Evolutionary conservation across 73 alveolate genomes (phyloP).

Genomic region (Stentor coeruleus): DNA sequence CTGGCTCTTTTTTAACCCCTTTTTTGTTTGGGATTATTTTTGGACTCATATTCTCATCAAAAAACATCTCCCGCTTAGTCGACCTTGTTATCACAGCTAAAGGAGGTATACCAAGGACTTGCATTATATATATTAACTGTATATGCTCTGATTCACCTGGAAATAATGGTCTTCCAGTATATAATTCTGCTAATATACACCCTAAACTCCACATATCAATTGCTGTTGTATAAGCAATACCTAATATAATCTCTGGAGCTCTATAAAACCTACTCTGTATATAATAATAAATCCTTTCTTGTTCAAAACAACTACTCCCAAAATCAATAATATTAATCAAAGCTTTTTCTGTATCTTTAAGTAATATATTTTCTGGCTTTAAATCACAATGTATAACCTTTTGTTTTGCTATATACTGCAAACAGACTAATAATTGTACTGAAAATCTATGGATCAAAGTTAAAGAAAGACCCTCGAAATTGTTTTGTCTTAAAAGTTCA

Average conservation of each 20-base stretch:
- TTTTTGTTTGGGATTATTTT: too few relatives aligned
- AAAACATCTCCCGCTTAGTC: not conserved
- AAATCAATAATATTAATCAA: conserved; percentile 74
- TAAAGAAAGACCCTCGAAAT: conserved; percentile 9
- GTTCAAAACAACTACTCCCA: conserved; percentile 74
- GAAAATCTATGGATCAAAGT: conserved; percentile 17
- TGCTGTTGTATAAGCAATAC: conserved; percentile 80
- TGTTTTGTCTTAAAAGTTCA: conserved; percentile 28
- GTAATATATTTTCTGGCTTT: conserved; percentile 15
- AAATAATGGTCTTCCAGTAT: conserved; percentile 80
- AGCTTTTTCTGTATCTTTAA: not conserved
- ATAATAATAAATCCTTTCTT: conserved; percentile 67
- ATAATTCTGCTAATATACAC: conserved; percentile 86
- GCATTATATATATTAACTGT: conserved; percentile 69
- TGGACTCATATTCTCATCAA: not conserved
- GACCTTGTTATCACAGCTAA: not conserved
- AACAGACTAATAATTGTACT: not conserved
- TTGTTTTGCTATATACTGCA: not conserved
- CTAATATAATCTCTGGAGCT: conserved; percentile 96
- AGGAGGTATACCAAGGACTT: conserved; percentile 79
- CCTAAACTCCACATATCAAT: conserved; percentile 97
- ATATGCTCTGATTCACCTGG: conserved; percentile 88
- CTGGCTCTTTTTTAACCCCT: not conserved
- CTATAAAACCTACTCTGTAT: conserved; percentile 88
- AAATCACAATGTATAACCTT: conserved; percentile 8